Evolutionary conservation across 176 grass and related monocot species (phyloP), one percentile per base, ranked within the genome.

Genomic region (Calamus simplicifolius): DNA sequence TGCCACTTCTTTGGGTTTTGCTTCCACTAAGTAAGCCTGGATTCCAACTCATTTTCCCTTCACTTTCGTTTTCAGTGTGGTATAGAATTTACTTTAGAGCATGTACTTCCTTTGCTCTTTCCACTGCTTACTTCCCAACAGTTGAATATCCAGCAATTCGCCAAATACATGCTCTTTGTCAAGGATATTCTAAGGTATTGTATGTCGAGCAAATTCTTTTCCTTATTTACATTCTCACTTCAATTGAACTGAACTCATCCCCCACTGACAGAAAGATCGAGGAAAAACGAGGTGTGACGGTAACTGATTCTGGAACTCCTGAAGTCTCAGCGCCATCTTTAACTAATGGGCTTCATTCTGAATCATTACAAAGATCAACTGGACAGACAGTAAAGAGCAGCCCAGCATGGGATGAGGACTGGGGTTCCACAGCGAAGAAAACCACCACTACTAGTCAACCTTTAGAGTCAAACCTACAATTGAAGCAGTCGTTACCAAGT

Each of bases 111-210:
- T 73, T 70, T 98, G 67, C 50, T 98, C 50, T 93, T 93, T 74
- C 94, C 94, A 5, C 64, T 98, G 64, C 87, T 93, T 67, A 98
- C 68, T 56, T 79, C 85, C 43, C 85, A 85, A 57, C 88, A 98
- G 73, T 49, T 98, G 73, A 98, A 90, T 67, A 76, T 93, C 38
- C 94, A 98, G 58, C 94, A 98, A 76, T 98, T 98, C 78, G 94
- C 94, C 25, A 93, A 98, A 69, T 98, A 89, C 68, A 93, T 98
- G 76, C 70, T 98, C 29, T 98, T 98, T 80, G 82, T 98, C 49
- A 98, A 89, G 70, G 94, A 98, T 78, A 82, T 98, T 51, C 67
- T 89, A 59, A 93, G 94, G 94, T 98, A 81, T 21, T n/a, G 6
- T 51, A 62, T n/a, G 12, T 53, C 6, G 10, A 38, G 28, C 6